These are phyloP conservation scores for Pleurotus sapidus DNA, from an alignment of 768 basidiomycete species.

Conservation along the genomic window DNA sequence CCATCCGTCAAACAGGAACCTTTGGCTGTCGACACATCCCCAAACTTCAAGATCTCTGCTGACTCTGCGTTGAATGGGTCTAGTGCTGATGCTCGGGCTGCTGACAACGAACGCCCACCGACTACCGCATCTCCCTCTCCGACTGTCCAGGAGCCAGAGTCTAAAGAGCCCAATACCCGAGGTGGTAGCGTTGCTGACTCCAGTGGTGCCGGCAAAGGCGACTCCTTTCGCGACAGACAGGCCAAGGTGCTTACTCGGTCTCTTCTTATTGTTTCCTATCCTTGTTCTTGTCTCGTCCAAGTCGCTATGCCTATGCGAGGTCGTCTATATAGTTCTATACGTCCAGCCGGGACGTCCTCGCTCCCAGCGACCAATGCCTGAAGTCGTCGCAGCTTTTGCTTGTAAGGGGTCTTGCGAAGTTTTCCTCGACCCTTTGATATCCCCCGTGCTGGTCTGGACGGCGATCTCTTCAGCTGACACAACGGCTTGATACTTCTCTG, in stretches of 20 bases:
- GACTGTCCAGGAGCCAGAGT: constrained; percentile 44
- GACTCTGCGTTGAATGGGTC: constrained; percentile 39
- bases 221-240: constrained; percentile 69
- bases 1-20: constrained; percentile 8
- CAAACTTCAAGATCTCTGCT: constrained; percentile 22
- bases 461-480: constrained; percentile 30
- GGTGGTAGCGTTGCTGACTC: constrained; percentile 46
- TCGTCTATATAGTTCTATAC: no score
- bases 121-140: constrained; percentile 45
- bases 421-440: constrained; percentile 1
- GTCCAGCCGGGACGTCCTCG: not conserved
- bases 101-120: constrained; percentile 42
- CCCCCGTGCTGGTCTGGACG: not conserved
- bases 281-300: constrained; percentile 16
- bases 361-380: no score
- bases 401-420: no score
- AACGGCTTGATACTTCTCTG: constrained; percentile 35
- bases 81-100: constrained; percentile 35
- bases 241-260: constrained; percentile 82
- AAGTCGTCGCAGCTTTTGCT: no score
- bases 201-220: constrained; percentile 40
- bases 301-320: not conserved
- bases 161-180: constrained; percentile 45
- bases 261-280: constrained; percentile 34
- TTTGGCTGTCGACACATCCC: not conserved